Conservation (phyloP, 2,329 filamentous ascomycete species). For the Alternaria consortialis region DNA sequence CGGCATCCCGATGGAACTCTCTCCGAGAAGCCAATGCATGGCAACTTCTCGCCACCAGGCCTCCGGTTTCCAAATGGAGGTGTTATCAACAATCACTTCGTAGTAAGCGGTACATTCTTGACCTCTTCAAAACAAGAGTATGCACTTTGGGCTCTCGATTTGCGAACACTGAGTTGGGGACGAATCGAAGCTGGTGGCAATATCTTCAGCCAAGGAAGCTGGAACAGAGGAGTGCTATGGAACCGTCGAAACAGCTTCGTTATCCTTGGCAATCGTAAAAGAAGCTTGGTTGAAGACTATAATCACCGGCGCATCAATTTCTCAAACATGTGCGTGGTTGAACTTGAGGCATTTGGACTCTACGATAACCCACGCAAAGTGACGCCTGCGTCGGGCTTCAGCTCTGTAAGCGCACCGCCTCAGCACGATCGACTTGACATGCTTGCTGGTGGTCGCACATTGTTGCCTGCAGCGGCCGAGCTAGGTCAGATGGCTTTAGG, state of each 20-base stretch:
- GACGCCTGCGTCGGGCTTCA: constrained; percentile 80
- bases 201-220: constrained; percentile 96
- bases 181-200: constrained; percentile 92
- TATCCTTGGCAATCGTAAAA: constrained; percentile 90
- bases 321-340: constrained; percentile 94
- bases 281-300: constrained; percentile 95
- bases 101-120: constrained; percentile 95
- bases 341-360: constrained; percentile 94
- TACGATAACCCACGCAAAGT: constrained; percentile 92
- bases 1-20: constrained; percentile 83
- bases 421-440: constrained; percentile 62
- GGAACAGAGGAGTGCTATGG: constrained; percentile 96
- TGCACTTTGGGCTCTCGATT: constrained; percentile 91
- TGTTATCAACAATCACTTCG: constrained; percentile 94
- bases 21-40: constrained; percentile 87
- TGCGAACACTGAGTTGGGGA: constrained; percentile 89
- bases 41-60: constrained; percentile 86
- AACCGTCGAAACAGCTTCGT: constrained; percentile 93
- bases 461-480: constrained; percentile 82
- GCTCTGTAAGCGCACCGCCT: constrained; percentile 78
- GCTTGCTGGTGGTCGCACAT: constrained; percentile 77
- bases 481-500: constrained; percentile 82
- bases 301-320: constrained; percentile 98
- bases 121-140: constrained; percentile 99
- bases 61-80: constrained; percentile 95